Percentiles rank a stretch among this genome's conserved stretches.
phyloP scores from a whole-genome alignment of 1,139 yeast species.

The Candida freyschussii region DNA sequence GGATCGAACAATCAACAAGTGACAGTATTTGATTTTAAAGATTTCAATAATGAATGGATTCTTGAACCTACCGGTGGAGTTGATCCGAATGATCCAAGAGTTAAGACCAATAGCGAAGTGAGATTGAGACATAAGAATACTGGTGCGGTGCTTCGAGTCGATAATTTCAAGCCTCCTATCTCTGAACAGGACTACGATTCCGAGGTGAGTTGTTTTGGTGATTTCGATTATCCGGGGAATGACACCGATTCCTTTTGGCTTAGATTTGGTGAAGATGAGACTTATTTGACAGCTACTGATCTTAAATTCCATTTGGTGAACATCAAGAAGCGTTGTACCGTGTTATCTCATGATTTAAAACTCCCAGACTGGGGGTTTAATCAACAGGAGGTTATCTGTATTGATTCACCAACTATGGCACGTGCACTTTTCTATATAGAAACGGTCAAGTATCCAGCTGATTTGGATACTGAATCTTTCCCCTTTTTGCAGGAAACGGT shows the following conservation, averaged over 20 bases:
- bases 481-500: conserved; percentile 30
- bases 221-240: conserved; percentile 42
- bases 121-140: conserved; percentile 60
- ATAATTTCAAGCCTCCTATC: conserved; percentile 62
- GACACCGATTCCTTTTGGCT: conserved; percentile 50
- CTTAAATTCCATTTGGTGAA: conserved; percentile 50
- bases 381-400: conserved; percentile 76
- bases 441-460: conserved; percentile 50
- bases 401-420: conserved; percentile 54
- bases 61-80: conserved; percentile 39
- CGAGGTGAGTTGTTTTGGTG: conserved; percentile 67
- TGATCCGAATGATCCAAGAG: conserved; percentile 27
- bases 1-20: conserved; percentile 69
- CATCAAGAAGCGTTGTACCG: conserved; percentile 52
- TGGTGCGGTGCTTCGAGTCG: conserved; percentile 52
- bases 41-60: conserved; percentile 61
- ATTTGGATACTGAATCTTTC: conserved; percentile 26
- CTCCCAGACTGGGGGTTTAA: conserved; percentile 67
- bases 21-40: conserved; percentile 50
- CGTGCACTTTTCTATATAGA: conserved; percentile 67
- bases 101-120: conserved; percentile 49
- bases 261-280: conserved; percentile 26
- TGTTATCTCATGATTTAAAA: conserved; percentile 56
- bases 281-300: conserved; percentile 18
- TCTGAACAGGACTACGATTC: conserved; percentile 76